Base-by-base conservation (phyloP, 306 rosid species). In the Begonia loranthoides region DNA sequence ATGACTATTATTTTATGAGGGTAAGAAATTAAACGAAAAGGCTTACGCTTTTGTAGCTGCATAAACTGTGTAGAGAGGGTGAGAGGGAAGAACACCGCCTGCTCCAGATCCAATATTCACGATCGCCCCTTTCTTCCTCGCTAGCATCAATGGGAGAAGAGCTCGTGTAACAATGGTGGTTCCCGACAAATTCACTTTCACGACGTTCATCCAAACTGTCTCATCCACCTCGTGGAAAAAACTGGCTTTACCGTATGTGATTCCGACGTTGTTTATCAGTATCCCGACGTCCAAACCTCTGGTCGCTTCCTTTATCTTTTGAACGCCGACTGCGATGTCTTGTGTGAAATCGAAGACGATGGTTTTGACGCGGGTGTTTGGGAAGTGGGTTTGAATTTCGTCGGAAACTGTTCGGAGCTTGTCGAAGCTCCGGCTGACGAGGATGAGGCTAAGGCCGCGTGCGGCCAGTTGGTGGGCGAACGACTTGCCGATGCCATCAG, bases 11-110 rank as follows among this genome's bases (percentile, higher is more conserved):
- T 28, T 4, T 4, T 4, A 28, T 28, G 4, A 28, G 36, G 36
- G 36, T 28, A 28, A 28, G 36, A 28, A 28, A 1, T 28, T 28
- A 4, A 28, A 8, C 6, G 5, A 7, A 16, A 36, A 13, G 12
- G 6, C 89, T 75, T 70, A 88, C 95, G 95, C 87, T 51, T 89
- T 89, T 5, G 97, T 69, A 21, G 97, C 95, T 4, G 87, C 89
- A 48, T 89, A 89, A 44, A 84, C 46, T 12, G 95, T 41, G 19
- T 62, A 79, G 40, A 89, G 82, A 67, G 97, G 95, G 71, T 84
- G 89, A 0, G 97, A 88, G 67, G 95, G 97, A 5, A 79, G 68
- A 49, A 81, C 80, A 15, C 67, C 64, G 4, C 77, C 67, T 46
- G 95, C 89, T 5, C 87, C 95, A 0, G 95, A 81, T 0, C 89